phyloP scores from a whole-genome alignment of 2,329 filamentous ascomycete species.

The Clonostachys rosea region DNA sequence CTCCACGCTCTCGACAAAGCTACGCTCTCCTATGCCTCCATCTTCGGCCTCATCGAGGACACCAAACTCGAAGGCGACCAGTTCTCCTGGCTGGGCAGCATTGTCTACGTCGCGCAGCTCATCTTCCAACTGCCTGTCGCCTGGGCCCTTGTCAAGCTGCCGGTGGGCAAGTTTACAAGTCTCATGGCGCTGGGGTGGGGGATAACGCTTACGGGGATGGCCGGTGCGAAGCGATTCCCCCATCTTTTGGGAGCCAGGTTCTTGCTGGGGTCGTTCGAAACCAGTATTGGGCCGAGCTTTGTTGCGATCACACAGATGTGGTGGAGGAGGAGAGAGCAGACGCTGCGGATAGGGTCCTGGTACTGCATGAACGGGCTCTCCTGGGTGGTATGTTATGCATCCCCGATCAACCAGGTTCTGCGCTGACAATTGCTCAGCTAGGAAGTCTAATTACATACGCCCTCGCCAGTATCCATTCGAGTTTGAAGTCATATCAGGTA shows the following conservation, averaged over 20 bases:
- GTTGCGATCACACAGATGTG: constrained; percentile 57
- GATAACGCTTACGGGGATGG: constrained; percentile 42
- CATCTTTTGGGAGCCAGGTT: constrained; percentile 46
- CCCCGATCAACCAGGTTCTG: background rate
- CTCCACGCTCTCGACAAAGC: constrained; percentile 61
- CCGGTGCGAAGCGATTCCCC: constrained; percentile 42
- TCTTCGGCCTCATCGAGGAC: constrained; percentile 58
- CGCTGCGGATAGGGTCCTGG: constrained; percentile 51
- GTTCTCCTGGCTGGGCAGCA: constrained; percentile 57
- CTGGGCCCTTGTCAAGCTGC: constrained; percentile 54
- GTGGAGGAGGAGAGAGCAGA: constrained; percentile 56
- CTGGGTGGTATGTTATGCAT: constrained; percentile 34
- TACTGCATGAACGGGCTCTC: constrained; percentile 58
- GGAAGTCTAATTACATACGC: constrained; percentile 54
- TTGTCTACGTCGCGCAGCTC: constrained; percentile 56
- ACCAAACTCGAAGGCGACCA: constrained; percentile 51
- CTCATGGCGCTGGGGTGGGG: constrained; percentile 53
- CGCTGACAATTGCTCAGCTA: constrained; percentile 20
- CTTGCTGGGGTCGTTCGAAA: constrained; percentile 54
- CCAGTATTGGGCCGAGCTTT: constrained; percentile 40
- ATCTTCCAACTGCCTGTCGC: constrained; percentile 52
- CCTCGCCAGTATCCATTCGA: constrained; percentile 49
- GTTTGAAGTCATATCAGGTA: constrained; percentile 41
- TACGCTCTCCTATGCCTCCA: constrained; percentile 55
- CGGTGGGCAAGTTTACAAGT: constrained; percentile 56